Percentiles rank a stretch among this genome's conserved stretches.
Conservation (phyloP, 495 filamentous ascomycete genomes). For the Aspergillus baeticus region DNA sequence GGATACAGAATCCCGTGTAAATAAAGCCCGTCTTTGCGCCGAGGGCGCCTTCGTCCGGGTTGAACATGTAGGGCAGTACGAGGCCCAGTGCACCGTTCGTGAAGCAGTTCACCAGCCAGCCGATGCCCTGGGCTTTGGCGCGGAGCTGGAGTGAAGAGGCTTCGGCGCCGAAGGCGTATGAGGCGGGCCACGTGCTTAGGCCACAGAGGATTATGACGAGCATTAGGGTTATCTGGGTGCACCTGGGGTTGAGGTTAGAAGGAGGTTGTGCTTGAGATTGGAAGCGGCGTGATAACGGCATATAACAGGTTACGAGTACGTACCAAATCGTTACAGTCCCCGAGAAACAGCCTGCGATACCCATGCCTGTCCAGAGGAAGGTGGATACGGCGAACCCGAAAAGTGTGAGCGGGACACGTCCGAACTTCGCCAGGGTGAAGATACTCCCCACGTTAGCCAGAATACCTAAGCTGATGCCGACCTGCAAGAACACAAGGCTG, state of each 20-base stretch:
- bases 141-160: constrained; percentile 33
- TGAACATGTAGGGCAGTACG: constrained; percentile 37
- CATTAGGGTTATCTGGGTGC: constrained; percentile 29
- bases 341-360: constrained; percentile 33
- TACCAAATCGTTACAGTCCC: constrained; percentile 31
- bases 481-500: constrained; percentile 32
- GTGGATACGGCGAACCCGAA: constrained; percentile 15
- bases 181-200: constrained; percentile 34
- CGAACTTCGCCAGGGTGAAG: constrained; percentile 27
- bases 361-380: constrained; percentile 32
- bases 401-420: constrained; percentile 25
- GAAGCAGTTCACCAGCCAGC: constrained; percentile 30
- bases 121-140: constrained; percentile 34
- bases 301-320: not conserved
- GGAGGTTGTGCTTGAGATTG: not conserved
- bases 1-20: constrained; percentile 25
- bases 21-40: constrained; percentile 34
- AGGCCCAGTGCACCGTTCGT: constrained; percentile 27
- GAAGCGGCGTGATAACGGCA: too few relatives aligned
- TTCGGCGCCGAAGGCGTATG: constrained; percentile 33
- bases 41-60: constrained; percentile 29
- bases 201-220: constrained; percentile 27
- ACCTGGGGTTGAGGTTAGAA: constrained; percentile 21
- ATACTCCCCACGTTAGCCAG: constrained; percentile 31
- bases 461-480: constrained; percentile 31